These are phyloP conservation scores for Lipomyces chichibuensis DNA, from an alignment of 805 yeast species.

Conservation along the genomic window DNA sequence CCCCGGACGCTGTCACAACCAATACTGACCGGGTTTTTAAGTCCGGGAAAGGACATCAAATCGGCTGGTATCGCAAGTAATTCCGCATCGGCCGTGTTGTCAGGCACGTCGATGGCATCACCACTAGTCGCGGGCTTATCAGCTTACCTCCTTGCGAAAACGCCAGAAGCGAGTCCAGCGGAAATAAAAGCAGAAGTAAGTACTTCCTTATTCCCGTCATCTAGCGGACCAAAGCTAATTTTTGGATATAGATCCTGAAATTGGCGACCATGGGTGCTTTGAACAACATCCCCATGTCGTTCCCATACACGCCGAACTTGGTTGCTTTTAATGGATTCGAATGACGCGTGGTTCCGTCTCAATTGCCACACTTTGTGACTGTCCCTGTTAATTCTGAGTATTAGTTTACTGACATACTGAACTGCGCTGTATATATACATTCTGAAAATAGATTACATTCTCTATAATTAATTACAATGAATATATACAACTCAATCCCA, in stretches of 20 bases:
- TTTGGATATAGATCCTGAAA: conserved; percentile 9
- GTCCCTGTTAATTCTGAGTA: too few relatives aligned
- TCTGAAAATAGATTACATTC: background rate
- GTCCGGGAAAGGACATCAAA: conserved; percentile 71
- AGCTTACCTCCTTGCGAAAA: conserved; percentile 54
- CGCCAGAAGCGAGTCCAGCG: conserved; percentile 28
- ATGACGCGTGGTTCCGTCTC: background rate
- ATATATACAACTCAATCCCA: background rate
- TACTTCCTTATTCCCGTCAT: background rate
- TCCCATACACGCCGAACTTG: conserved; percentile 16
- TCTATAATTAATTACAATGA: background rate
- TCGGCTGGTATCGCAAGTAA: conserved; percentile 50
- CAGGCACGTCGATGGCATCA: conserved; percentile 96
- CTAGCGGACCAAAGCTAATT: background rate
- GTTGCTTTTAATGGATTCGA: conserved; percentile 21
- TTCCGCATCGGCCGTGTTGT: conserved; percentile 20
- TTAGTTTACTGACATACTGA: background rate
- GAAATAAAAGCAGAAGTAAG: conserved; percentile 36
- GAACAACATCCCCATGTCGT: conserved; percentile 1
- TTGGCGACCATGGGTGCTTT: conserved; percentile 15
- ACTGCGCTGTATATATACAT: background rate
- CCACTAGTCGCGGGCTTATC: conserved; percentile 93
- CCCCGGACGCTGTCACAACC: conserved; percentile 47
- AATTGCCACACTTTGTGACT: background rate
- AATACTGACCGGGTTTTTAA: conserved; percentile 47